Evolutionary conservation across 768 basidiomycete genomes (phyloP), one percentile per base, ranked within the genome.

Genomic region (Coprinopsis strossmayeri): DNA sequence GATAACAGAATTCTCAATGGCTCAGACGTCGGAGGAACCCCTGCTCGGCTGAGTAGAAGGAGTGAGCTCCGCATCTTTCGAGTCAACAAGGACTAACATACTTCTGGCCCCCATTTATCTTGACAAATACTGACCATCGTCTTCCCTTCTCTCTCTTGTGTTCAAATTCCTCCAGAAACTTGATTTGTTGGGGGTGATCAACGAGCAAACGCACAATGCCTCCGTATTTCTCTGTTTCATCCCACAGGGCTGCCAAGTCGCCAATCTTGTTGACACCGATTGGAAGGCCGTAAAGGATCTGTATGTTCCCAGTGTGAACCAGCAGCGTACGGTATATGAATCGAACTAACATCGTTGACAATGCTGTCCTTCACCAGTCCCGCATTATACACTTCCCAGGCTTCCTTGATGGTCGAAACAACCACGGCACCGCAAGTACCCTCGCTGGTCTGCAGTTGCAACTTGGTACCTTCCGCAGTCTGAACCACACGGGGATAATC

Each of bases 281-380:
- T 9, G 90, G 91, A 34, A 91, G 70, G 3, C 87, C 85, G 58
- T 92, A 92, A 12, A 94, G 68, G 54, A 94, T 76, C 90, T 94
- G 54, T 24, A n/a, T n/a, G n/a, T n/a, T n/a, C n/a, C n/a, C n/a
- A n/a, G n/a, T n/a, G 35, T 28, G 40, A 32, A 27, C 18, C 18
- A 35, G 18, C n/a, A 13, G 2, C 13, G 27, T 20, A 18, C 46
- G 32, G 32, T 17, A 20, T 10, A 3, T 25, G n/a, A 25, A 23
- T 13, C 30, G 23, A 7, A 67, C 82, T 61, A 49, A 89, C 91
- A 69, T 92, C 88, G 61, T 84, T 83, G 20, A 91, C 82, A 1
- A 74, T 78, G 2, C 79, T 81, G 51, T 91, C 87, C 9, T 77
- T 70, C 18, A 88, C 77, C 40, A 91, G 63, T 11, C 87, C 87